Evolutionary conservation across 2,329 filamentous ascomycete genomes (phyloP).

Genomic region (Metarhizium rileyi): DNA sequence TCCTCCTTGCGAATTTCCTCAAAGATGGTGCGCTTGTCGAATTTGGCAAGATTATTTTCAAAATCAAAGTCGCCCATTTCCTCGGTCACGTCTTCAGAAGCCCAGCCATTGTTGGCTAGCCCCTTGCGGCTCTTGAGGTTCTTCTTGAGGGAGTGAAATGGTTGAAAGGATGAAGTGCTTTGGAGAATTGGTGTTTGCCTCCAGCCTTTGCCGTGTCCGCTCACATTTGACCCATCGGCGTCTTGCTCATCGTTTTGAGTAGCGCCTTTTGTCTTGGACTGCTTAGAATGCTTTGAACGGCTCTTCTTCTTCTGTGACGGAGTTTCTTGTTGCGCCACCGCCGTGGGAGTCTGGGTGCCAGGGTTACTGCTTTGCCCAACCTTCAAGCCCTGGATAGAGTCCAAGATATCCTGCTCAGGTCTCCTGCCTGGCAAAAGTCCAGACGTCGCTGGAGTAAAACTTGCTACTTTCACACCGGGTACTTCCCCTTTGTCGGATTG

Average conservation of each 20-base stretch:
- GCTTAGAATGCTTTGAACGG: constrained; percentile 21
- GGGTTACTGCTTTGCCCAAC: constrained; percentile 10
- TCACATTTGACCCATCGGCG: constrained; percentile 14
- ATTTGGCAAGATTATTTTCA: constrained; percentile 78
- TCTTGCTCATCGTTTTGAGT: constrained; percentile 17
- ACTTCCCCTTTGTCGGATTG: constrained; percentile 7
- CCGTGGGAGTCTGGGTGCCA: constrained; percentile 12
- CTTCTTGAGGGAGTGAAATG: constrained; percentile 51
- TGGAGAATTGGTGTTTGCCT: constrained; percentile 50
- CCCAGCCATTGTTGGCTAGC: constrained; percentile 69
- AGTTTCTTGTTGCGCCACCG: constrained; percentile 9
- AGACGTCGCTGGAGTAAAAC: background rate
- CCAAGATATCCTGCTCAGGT: constrained; percentile 16
- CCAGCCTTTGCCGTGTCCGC: constrained; percentile 44
- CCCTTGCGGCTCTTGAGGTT: constrained; percentile 35
- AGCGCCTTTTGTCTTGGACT: constrained; percentile 18
- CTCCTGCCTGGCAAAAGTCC: constrained; percentile 8
- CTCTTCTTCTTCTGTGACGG: constrained; percentile 22
- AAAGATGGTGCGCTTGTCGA: constrained; percentile 88
- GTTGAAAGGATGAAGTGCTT: constrained; percentile 52
- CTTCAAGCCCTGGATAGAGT: constrained; percentile 18
- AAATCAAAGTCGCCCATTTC: constrained; percentile 95
- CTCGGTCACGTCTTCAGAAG: constrained; percentile 91
- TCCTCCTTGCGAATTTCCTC: constrained; percentile 87
- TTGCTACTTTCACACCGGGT: background rate